Evolutionary conservation across 352 stramenopile species (phyloP).

Genomic region (Salisapilia sapeloensis): DNA sequence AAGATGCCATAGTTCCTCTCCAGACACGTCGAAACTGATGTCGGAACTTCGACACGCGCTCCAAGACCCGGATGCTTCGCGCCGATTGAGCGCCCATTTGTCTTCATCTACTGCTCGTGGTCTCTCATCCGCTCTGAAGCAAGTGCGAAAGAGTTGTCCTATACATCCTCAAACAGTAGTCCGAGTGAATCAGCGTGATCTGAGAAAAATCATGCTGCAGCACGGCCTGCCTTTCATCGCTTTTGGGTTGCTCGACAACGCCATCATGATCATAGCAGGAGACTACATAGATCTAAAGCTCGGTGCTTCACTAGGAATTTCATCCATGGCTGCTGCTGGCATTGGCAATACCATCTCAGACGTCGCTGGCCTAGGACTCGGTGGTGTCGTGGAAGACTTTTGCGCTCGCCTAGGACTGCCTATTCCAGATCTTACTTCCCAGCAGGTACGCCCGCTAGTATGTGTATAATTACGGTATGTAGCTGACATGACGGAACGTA

Average conservation of each 20-base stretch:
- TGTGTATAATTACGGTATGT: conserved; percentile 1
- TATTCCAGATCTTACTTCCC: conserved; percentile 25
- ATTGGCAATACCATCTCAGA: conserved; percentile 79
- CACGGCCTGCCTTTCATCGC: conserved; percentile 88
- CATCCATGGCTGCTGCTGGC: conserved; percentile 70
- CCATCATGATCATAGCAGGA: conserved; percentile 85
- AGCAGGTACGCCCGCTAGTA: conserved; percentile 20
- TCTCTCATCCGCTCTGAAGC: conserved; percentile 29
- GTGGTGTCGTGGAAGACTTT: conserved; percentile 71
- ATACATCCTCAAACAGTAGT: too few relatives aligned
- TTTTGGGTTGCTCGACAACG: conserved; percentile 97
- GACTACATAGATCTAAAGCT: conserved; percentile 79
- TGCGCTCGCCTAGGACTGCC: conserved; percentile 45
- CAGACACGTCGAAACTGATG: conserved; percentile 23
- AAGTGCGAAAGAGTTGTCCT: conserved; percentile 4
- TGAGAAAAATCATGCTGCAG: too few relatives aligned
- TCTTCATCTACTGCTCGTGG: conserved; percentile 29
- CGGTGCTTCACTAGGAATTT: conserved; percentile 70
- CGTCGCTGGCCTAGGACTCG: conserved; percentile 39
- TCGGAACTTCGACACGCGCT: conserved; percentile 16
- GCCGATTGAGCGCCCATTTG: conserved; percentile 19
- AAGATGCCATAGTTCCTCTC: too few relatives aligned
- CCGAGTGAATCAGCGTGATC: too few relatives aligned
- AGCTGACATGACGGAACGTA: too few relatives aligned
- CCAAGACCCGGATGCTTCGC: conserved; percentile 11